These are phyloP conservation scores for Penicillium sp. DNA, from an alignment of 2,329 filamentous ascomycete species.

Conservation along the genomic window DNA sequence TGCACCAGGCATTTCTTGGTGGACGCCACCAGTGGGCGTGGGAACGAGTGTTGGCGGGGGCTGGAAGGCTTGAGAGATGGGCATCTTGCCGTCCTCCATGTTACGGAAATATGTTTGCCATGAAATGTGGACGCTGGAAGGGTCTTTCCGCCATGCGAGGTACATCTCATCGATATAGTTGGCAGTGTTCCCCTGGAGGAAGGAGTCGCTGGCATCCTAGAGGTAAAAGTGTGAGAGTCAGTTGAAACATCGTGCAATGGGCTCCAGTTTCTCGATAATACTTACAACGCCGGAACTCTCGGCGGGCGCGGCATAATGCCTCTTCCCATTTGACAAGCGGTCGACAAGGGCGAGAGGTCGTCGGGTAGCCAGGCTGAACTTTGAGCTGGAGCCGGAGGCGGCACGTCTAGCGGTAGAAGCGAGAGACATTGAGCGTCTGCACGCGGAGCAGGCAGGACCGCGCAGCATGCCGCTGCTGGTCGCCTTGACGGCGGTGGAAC, in stretches of 20 bases:
- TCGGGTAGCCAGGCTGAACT: constrained; percentile 43
- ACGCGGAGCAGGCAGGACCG: constrained; percentile 38
- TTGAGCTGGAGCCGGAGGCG: constrained; percentile 36
- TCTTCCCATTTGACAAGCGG: constrained; percentile 45
- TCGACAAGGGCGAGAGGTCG: constrained; percentile 50
- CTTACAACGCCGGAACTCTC: constrained; percentile 62
- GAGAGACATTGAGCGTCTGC: constrained; percentile 40
- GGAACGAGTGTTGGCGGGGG: constrained; percentile 92
- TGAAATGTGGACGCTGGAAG: constrained; percentile 91
- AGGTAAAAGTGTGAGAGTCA: constrained; percentile 26
- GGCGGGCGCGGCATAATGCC: constrained; percentile 63
- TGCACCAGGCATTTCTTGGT: constrained; percentile 71
- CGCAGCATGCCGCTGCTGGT: constrained; percentile 44
- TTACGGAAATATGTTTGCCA: constrained; percentile 99
- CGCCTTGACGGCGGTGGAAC: constrained; percentile 46
- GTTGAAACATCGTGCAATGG: constrained; percentile 18
- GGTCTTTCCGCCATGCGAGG: constrained; percentile 93
- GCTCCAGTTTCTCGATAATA: constrained; percentile 5
- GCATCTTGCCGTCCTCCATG: constrained; percentile 98
- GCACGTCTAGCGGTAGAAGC: constrained; percentile 37
- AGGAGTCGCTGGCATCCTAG: constrained; percentile 91
- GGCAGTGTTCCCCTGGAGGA: constrained; percentile 93
- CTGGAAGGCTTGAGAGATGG: constrained; percentile 94
- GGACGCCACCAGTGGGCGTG: constrained; percentile 76
- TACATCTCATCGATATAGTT: constrained; percentile 99